Conservation (phyloP, 2,329 filamentous ascomycete species). For the Davidsoniella neocaledoniae region DNA sequence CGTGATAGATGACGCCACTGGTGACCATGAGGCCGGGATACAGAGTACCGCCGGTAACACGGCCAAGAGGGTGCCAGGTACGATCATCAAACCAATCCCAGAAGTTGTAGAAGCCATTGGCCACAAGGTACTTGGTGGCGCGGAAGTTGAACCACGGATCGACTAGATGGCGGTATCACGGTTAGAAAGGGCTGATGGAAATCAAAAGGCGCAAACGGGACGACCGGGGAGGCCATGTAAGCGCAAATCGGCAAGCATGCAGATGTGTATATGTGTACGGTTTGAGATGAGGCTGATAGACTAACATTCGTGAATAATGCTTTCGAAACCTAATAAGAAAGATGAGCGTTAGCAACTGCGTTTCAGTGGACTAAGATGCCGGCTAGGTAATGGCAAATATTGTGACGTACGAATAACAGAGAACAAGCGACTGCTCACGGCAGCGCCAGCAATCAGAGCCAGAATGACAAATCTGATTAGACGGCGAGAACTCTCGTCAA, state of each 20-base stretch:
- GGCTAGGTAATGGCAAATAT: constrained; percentile 9
- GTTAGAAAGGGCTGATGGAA: constrained; percentile 6
- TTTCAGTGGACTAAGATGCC: not conserved
- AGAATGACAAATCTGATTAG: constrained; percentile 83
- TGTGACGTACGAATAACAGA: constrained; percentile 77
- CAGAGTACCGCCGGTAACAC: constrained; percentile 95
- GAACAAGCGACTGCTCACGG: constrained; percentile 86
- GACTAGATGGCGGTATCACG: constrained; percentile 36
- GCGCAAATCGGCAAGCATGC: not conserved
- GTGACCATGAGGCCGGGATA: constrained; percentile 99
- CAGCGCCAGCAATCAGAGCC: constrained; percentile 74
- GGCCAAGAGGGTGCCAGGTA: constrained; percentile 97
- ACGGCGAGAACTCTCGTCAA: constrained; percentile 14
- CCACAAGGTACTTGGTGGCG: constrained; percentile 91
- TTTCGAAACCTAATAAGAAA: constrained; percentile 61
- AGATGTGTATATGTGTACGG: not conserved
- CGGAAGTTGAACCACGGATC: constrained; percentile 99
- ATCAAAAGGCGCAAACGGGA: too few species aligned
- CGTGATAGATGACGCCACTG: constrained; percentile 89
- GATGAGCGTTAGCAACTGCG: constrained; percentile 19
- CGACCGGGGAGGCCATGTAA: too few species aligned
- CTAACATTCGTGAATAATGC: constrained; percentile 98
- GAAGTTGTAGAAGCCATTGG: constrained; percentile 95
- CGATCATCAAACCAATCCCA: constrained; percentile 99
- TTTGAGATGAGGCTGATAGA: constrained; percentile 18